phyloP scores from a whole-genome alignment of 2,329 filamentous ascomycete genomes.

The Aspergillus sclerotialis region DNA sequence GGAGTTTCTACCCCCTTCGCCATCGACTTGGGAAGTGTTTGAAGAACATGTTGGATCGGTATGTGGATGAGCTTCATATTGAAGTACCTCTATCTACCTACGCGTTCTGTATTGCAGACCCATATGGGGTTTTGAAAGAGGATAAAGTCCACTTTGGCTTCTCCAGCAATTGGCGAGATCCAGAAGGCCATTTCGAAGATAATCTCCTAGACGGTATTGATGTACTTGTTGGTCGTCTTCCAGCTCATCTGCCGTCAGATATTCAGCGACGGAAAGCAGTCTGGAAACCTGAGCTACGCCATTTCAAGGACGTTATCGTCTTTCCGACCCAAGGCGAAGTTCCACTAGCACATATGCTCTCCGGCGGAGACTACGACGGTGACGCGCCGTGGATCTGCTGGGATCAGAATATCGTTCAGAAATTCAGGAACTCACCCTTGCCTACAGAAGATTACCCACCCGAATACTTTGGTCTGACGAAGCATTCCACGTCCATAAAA shows the following conservation, averaged over 20 bases:
- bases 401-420: conserved; percentile 46
- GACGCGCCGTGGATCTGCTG: conserved; percentile 56
- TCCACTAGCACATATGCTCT: conserved; percentile 53
- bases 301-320: conserved; percentile 52
- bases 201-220: conserved; percentile 42
- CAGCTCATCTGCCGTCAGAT: conserved; percentile 51
- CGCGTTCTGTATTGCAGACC: conserved; percentile 53
- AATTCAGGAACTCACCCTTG: conserved; percentile 48
- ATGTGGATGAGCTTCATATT: conserved; percentile 43
- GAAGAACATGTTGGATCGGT: conserved; percentile 30
- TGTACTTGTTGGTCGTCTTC: conserved; percentile 51
- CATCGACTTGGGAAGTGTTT: conserved; percentile 34
- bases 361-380: conserved; percentile 60
- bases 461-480: too few species aligned
- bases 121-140: conserved; percentile 42
- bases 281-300: conserved; percentile 44
- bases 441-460: conserved; percentile 28
- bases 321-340: conserved; percentile 48
- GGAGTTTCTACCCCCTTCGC: conserved; percentile 34
- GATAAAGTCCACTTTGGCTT: conserved; percentile 52
- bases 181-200: conserved; percentile 31
- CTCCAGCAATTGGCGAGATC: conserved; percentile 38
- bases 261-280: conserved; percentile 50
- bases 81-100: conserved; percentile 46
- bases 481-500: conserved; percentile 38